phyloP scores from a whole-genome alignment of 2,329 filamentous ascomycete species.

The Dothistroma septosporum region DNA sequence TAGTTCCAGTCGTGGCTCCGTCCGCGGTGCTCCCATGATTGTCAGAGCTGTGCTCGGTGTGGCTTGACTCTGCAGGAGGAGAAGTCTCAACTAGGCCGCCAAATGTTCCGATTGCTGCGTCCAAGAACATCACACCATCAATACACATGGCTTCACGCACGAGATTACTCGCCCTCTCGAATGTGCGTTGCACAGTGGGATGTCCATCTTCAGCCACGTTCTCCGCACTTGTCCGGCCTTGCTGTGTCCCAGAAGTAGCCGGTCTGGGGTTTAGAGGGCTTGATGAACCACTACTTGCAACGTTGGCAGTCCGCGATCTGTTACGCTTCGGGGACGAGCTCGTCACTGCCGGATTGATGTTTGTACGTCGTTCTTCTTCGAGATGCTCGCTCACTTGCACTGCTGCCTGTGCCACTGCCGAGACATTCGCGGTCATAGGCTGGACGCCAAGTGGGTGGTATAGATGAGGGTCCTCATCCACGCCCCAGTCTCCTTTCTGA shows the following conservation, averaged over 20 bases:
- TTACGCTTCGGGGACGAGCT: slow-evolving; percentile 1
- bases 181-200: slow-evolving; percentile 33
- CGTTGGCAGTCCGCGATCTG: slow-evolving; percentile 4
- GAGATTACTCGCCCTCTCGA: slow-evolving; percentile 47
- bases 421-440: slow-evolving; percentile 14
- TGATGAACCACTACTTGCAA: slow-evolving; percentile 1
- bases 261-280: slow-evolving; percentile 4
- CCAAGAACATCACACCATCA: slow-evolving; percentile 47
- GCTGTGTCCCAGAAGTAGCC: slow-evolving; percentile 7
- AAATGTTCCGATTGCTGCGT: slow-evolving; percentile 31
- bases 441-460: slow-evolving; percentile 18
- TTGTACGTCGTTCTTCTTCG: slow-evolving; percentile 8
- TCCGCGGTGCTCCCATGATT: slow-evolving; percentile 16
- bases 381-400: slow-evolving; percentile 16
- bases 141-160: slow-evolving; percentile 47
- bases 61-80: slow-evolving; percentile 10
- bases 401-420: slow-evolving; percentile 17
- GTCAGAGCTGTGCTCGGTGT: slow-evolving; percentile 22
- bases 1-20: slow-evolving; percentile 17
- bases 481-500: slow-evolving; percentile 18
- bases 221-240: slow-evolving; percentile 13
- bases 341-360: background rate
- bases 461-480: slow-evolving; percentile 16
- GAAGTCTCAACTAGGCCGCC: slow-evolving; percentile 24
- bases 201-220: slow-evolving; percentile 11